Percentiles rank a stretch among this genome's conserved stretches.
Conservation (phyloP, 1,284 basidiomycete genomes). For the Moniliella sp. region DNA sequence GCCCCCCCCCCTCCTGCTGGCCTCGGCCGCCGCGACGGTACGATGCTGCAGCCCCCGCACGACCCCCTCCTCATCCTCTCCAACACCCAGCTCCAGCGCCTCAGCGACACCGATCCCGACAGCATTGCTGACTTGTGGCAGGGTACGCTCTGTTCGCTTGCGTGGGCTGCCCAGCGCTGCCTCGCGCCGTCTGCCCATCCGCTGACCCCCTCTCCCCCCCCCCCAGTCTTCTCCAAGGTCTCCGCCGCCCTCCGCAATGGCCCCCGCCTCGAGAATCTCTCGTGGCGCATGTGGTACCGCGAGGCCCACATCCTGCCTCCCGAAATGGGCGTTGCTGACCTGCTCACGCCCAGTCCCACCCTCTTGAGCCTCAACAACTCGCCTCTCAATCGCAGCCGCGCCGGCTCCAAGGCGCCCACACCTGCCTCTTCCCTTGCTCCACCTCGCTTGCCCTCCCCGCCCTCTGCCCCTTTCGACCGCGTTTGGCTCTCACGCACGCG, state of each 20-base stretch:
- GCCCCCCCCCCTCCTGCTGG: no score
- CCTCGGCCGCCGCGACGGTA: no score
- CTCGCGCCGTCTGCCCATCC: slow-evolving; percentile 1
- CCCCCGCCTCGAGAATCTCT: slow-evolving; percentile 56
- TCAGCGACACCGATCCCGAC: slow-evolving; percentile 14
- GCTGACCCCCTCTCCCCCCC: slow-evolving; percentile 48
- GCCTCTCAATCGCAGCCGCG: no score
- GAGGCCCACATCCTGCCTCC: slow-evolving; percentile 35
- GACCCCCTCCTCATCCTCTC: slow-evolving; percentile 20
- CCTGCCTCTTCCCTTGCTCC: no score
- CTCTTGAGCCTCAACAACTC: no score
- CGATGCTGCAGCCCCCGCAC: no score
- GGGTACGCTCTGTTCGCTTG: slow-evolving; percentile 5
- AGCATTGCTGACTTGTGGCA: slow-evolving; percentile 22
- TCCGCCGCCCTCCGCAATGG: slow-evolving; percentile 56
- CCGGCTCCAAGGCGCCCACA: no score
- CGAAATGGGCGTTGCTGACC: slow-evolving; percentile 15
- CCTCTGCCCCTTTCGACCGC: no score
- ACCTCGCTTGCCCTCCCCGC: no score
- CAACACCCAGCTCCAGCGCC: slow-evolving; percentile 14
- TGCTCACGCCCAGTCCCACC: no score
- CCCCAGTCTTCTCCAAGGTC: slow-evolving; percentile 57
- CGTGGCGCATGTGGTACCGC: slow-evolving; percentile 62
- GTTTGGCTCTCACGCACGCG: no score
- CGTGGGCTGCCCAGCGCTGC: neutral